phyloP scores from a whole-genome alignment of 164 flowering plant genomes.

The Magnolia officinalis region DNA sequence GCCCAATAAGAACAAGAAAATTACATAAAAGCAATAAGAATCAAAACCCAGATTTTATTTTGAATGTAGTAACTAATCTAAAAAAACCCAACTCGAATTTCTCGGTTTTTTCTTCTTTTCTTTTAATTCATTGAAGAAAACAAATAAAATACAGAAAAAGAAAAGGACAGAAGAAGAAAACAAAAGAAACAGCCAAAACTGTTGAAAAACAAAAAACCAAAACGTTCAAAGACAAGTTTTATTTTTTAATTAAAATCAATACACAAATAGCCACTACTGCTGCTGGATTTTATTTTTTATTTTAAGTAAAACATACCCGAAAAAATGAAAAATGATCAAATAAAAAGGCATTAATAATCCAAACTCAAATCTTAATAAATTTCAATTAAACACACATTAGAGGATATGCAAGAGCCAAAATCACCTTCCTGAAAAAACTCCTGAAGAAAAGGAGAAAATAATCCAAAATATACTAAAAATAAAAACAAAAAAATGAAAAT shows the following conservation, averaged over 20 bases:
- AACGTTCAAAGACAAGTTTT: not conserved
- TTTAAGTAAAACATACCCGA: not conserved
- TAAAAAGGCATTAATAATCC: not conserved
- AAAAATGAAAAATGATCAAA: too few species aligned
- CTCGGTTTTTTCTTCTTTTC: not conserved
- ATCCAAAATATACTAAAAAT: not conserved
- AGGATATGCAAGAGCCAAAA: not conserved
- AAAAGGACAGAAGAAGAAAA: not conserved
- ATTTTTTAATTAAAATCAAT: too few species aligned
- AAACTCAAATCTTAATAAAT: not conserved
- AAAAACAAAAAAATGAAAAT: too few species aligned
- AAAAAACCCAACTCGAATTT: not conserved
- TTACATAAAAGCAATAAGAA: not conserved
- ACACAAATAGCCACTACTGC: not conserved
- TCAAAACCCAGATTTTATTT: not conserved
- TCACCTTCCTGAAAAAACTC: not conserved
- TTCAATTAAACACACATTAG: not conserved
- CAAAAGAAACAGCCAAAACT: not conserved
- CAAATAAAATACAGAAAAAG: not conserved
- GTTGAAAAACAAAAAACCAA: too few species aligned
- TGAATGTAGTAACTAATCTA: too few species aligned
- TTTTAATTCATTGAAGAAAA: not conserved
- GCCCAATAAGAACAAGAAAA: too few species aligned
- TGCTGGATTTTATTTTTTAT: not conserved
- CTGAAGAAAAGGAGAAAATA: not conserved